Evolutionary conservation across 306 rosid species (phyloP).

Genomic region (Bauhinia variegata): DNA sequence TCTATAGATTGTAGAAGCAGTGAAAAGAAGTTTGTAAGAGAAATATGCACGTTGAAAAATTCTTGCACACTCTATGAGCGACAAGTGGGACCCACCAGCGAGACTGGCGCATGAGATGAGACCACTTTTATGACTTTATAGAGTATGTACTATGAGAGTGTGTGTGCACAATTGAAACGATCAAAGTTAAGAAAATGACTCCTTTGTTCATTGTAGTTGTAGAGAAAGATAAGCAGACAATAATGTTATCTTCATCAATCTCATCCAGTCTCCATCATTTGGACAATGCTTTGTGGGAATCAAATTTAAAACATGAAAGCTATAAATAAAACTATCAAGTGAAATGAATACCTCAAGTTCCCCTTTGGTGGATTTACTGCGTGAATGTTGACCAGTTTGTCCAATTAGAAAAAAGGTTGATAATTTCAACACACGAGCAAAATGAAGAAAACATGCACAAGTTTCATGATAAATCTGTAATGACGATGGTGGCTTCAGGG

Average conservation of each 20-base stretch:
- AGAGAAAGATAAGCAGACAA: background rate
- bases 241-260: background rate
- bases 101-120: too few species aligned
- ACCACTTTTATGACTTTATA: too few species aligned
- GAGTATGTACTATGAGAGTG: too few species aligned
- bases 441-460: constrained; percentile 71
- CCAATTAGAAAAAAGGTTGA: constrained; percentile 69
- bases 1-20: background rate
- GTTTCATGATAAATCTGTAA: constrained; percentile 65
- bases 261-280: constrained; percentile 5
- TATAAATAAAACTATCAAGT: constrained; percentile 1
- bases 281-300: background rate
- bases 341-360: constrained; percentile 55
- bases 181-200: background rate
- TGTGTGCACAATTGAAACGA: background rate
- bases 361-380: constrained; percentile 47
- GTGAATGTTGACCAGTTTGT: constrained; percentile 42
- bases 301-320: background rate
- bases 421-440: constrained; percentile 56
- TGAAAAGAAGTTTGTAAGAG: too few species aligned
- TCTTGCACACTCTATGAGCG: too few species aligned
- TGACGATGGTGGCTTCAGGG: constrained; percentile 54
- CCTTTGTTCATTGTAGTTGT: constrained; percentile 9
- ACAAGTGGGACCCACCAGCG: too few species aligned
- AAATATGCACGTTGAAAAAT: too few species aligned